Conservation (phyloP, 768 basidiomycete genomes). For the Floccularia luteovirens region DNA sequence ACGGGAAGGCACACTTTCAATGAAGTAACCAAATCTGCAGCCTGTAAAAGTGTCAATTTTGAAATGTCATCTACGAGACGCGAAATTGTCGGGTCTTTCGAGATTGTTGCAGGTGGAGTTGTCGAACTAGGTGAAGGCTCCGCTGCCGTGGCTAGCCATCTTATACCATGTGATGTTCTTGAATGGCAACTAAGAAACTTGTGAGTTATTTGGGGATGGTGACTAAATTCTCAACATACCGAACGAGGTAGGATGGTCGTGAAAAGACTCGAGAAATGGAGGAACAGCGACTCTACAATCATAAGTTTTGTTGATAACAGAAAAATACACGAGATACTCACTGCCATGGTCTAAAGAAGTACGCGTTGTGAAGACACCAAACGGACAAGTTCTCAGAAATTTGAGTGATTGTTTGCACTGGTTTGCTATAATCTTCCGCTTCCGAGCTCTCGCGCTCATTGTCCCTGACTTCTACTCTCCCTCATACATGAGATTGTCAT, state of each 20-base stretch:
- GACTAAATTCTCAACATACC: constrained; percentile 17
- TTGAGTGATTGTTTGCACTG: constrained; percentile 25
- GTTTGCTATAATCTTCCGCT: constrained; percentile 16
- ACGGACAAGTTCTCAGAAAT: constrained; percentile 20
- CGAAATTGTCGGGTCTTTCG: constrained; percentile 59
- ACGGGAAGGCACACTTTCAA: constrained; percentile 61
- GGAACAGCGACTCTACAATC: constrained; percentile 35
- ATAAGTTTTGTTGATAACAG: constrained; percentile 2
- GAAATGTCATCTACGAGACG: constrained; percentile 94
- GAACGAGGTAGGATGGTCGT: constrained; percentile 27
- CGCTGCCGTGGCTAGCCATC: constrained; percentile 54
- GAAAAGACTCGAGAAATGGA: constrained; percentile 31
- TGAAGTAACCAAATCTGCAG: constrained; percentile 86
- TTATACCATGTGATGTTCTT: constrained; percentile 28
- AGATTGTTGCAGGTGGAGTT: constrained; percentile 29
- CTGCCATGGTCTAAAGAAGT: constrained; percentile 28
- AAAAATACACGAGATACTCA: constrained; percentile 17
- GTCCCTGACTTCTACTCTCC: too few relatives aligned
- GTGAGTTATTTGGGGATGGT: constrained; percentile 5
- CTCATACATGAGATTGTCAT: too few relatives aligned
- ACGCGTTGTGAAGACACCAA: constrained; percentile 14
- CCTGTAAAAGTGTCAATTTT: constrained; percentile 81
- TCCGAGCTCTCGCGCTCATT: too few relatives aligned
- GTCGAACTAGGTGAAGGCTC: constrained; percentile 32
- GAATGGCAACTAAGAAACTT: constrained; percentile 17